These are phyloP conservation scores for Aphanomyces invadans DNA, from an alignment of 352 stramenopile genomes.

Conservation along the genomic window DNA sequence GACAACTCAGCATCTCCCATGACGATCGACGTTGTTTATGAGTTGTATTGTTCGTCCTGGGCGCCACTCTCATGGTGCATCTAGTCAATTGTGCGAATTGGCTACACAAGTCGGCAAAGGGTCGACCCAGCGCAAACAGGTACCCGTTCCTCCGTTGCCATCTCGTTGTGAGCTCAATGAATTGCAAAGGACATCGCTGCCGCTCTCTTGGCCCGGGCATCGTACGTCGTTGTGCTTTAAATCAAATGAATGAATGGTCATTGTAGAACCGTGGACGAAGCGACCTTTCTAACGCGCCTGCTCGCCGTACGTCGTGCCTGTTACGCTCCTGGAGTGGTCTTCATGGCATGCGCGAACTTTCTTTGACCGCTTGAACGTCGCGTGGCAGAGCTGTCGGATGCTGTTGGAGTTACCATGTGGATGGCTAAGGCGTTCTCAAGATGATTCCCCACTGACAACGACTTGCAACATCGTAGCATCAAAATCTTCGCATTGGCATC, in stretches of 20 bases:
- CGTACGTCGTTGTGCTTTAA: neutral
- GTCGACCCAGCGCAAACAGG: slow-evolving; percentile 48
- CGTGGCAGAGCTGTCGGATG: too few species aligned
- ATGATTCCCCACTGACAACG: too few species aligned
- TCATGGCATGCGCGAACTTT: too few species aligned
- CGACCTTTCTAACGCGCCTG: slow-evolving; percentile 57
- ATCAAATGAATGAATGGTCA: neutral
- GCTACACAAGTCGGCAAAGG: slow-evolving; percentile 49
- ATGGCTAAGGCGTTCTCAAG: too few species aligned
- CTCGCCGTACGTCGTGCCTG: slow-evolving; percentile 65
- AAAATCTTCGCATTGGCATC: slow-evolving; percentile 75
- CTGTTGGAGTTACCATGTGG: too few species aligned
- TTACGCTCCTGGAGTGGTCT: too few species aligned
- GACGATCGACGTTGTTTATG: slow-evolving; percentile 44
- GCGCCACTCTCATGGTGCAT: neutral
- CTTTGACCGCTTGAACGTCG: too few species aligned
- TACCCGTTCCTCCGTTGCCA: too few species aligned
- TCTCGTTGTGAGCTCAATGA: too few species aligned
- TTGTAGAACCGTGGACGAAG: slow-evolving; percentile 42
- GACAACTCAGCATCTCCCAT: slow-evolving; percentile 24
- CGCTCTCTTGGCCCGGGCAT: slow-evolving; percentile 45
- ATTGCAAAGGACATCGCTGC: slow-evolving; percentile 45
- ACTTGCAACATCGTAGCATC: slow-evolving; percentile 47
- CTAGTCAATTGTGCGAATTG: slow-evolving; percentile 42
- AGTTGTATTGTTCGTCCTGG: neutral